Percentiles rank a stretch among this genome's conserved stretches.
These are phyloP conservation scores for Chlamydomonas asymmetrica DNA, from an alignment of 139 green algal genomes.

Conservation along the genomic window DNA sequence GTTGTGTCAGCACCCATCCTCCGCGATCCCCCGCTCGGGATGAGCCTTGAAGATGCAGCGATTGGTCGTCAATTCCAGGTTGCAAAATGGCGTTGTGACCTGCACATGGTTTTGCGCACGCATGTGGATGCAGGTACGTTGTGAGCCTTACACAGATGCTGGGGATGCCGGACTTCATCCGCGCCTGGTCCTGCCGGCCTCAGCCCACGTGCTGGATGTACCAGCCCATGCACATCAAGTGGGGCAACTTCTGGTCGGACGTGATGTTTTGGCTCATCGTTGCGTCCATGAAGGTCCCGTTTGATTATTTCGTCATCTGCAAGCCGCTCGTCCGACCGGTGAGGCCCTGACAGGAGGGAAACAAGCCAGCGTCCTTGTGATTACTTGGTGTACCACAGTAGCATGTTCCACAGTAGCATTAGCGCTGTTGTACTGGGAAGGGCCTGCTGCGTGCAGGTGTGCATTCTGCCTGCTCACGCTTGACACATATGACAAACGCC, in stretches of 20 bases:
- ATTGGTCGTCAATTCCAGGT: too few relatives aligned
- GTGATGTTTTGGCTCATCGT: conserved; percentile 58
- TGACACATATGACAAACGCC: too few relatives aligned
- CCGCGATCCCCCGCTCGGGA: too few relatives aligned
- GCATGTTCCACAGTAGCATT: too few relatives aligned
- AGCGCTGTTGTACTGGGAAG: too few relatives aligned
- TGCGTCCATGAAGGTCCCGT: conserved; percentile 47
- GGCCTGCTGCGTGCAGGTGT: too few relatives aligned
- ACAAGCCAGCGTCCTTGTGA: background rate
- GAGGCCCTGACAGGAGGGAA: background rate
- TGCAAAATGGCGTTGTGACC: too few relatives aligned
- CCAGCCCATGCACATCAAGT: conserved; percentile 18
- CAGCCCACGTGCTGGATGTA: conserved; percentile 16
- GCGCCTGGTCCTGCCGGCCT: conserved; percentile 9
- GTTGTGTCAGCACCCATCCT: too few relatives aligned
- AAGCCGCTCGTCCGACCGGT: conserved; percentile 25
- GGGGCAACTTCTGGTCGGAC: conserved; percentile 42
- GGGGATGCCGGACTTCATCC: conserved; percentile 12
- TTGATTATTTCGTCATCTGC: conserved; percentile 63
- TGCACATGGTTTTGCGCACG: too few relatives aligned
- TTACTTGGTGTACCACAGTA: too few relatives aligned
- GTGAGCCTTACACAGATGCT: conserved; percentile 19
- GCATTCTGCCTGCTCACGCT: too few relatives aligned
- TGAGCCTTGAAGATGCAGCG: too few relatives aligned
- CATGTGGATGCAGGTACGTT: conserved; percentile 5